Base-by-base conservation (phyloP, 192 early-diverging fungal species). In the Gaertneriomyces sp. region DNA sequence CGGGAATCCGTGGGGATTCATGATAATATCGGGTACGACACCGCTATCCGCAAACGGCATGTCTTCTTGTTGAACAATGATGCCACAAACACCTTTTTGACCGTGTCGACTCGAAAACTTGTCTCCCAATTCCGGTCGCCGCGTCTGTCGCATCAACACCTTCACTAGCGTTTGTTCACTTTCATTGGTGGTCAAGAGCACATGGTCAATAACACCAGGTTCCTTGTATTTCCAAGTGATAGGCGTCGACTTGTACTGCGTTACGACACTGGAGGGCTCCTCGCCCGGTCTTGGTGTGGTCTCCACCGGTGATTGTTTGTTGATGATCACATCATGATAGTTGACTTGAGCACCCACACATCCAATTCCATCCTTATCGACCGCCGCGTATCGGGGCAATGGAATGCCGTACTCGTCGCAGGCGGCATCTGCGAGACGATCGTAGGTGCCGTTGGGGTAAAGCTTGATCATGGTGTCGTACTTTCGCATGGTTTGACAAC, bases 1-100 rank as follows among this genome's bases (percentile, higher is more conserved):
- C 41, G 96, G 96, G 83, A 98, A 96, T 65, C 94, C 94, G 73
- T 98, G 96, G 9, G 96, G 96, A 82, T 98, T 98, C 93, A 98
- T 98, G 79, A 98, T 93, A 58, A 98, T 91, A 66, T 98, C 96
- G 8, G 96, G 96, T 45, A 80, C 85, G 39, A 96, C 84, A 51
- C 96, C 96, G 42, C 82, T 72, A 71, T 96, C 93, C 10, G 88
- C 81, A 75, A 97, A 98, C 25, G 96, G 96, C 93, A 98, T 93
- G 72, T 98, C 94, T 74, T 96, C 94, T 63, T 96, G 93, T 65
- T 90, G 87, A 45, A 97, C 93, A 78, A 98, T 98, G 56, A 96
- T 91, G 47, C 94, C 96, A 63, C 90, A 92, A 20, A 95, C 92
- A 61, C 96, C 96, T 70, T 98, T 98, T 70, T 98, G 96, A 59